Evolutionary conservation across 805 yeast species (phyloP), one percentile per base, ranked within the genome.

Genomic region (Lipomyces anomalus): DNA sequence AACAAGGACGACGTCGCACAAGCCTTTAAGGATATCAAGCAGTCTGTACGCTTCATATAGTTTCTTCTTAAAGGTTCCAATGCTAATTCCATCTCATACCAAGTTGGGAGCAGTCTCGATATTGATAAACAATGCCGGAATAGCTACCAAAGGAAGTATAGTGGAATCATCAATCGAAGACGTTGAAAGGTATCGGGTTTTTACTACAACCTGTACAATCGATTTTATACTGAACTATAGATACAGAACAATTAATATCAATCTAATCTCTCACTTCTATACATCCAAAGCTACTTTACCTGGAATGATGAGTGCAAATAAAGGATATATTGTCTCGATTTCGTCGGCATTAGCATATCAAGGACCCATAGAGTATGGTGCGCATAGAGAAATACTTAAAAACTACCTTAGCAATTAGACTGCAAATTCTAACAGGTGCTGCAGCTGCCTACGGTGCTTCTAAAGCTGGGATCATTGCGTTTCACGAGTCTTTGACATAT

Each of bases 111-210:
- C 55, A 0, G 80, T 84, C 0, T 74, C 88, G 0, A 70, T 88
- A 1, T 65, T 90, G 13, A 73, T 90, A 41, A 89, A 89, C 63
- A 89, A 90, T 62, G 97, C 97, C 0, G 97, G 86, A 0, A 73
- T 87, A 9, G 71, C 81, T 11, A 30, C 66, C 67, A 9, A 39
- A 26, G 85, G 86, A 0, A 74, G 76, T 1, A 58, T 88, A 3
- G 55, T 77, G 4, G 79, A 82, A 4, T 61, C 79, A 42, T 56
- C 73, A 1, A 72, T 71, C 46, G 75, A 69, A 0, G 86, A 82
- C 40, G 76, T 90, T 48, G 80, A 80, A 47, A 67, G 66, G 56
- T 50, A 28, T 22, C n/a, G n/a, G n/a, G 45, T 22, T 11, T 4
- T n/a, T 34, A 9, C 3, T 42, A 17, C 26, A 18, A 5, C 2